phyloP scores from a whole-genome alignment of 1,139 yeast genomes.

The Fermentozyma sake region DNA sequence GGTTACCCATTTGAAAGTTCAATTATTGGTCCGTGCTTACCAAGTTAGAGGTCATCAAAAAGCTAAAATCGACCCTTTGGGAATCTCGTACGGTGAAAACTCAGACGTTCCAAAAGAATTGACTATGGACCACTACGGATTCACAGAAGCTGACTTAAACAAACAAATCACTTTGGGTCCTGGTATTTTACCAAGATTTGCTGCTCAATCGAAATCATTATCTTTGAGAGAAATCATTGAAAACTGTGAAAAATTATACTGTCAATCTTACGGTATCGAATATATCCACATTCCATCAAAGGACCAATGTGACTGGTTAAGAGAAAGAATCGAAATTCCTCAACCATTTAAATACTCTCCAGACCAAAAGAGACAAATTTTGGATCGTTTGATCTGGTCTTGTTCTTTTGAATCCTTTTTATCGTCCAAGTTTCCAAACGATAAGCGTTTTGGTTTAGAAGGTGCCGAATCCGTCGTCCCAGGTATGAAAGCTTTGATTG shows the following conservation, averaged over 20 bases:
- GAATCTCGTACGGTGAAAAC: conserved; percentile 77
- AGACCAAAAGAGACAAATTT: conserved; percentile 92
- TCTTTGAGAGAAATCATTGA: conserved; percentile 74
- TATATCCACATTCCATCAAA: conserved; percentile 96
- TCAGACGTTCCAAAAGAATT: conserved; percentile 70
- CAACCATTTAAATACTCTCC: conserved; percentile 75
- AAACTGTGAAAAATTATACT: conserved; percentile 79
- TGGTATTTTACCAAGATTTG: conserved; percentile 93
- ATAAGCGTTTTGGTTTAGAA: conserved; percentile 96
- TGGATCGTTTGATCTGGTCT: conserved; percentile 96
- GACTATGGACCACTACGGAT: conserved; percentile 87
- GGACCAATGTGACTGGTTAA: conserved; percentile 95
- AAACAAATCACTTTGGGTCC: conserved; percentile 91
- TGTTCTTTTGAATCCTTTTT: conserved; percentile 89
- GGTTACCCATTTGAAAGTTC: conserved; percentile 88
- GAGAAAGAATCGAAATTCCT: conserved; percentile 94
- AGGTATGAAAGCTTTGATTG: conserved; percentile 94
- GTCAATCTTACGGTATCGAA: conserved; percentile 88
- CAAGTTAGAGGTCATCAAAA: conserved; percentile 97
- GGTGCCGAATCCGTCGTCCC: conserved; percentile 97
- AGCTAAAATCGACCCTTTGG: conserved; percentile 93
- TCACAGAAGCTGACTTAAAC: conserved; percentile 79
- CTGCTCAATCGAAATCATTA: conserved; percentile 60
- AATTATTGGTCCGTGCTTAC: conserved; percentile 93
- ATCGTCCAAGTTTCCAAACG: conserved; percentile 95